These are phyloP conservation scores for Mediolabrus comicus DNA, from an alignment of 108 stramenopile species.

Conservation along the genomic window DNA sequence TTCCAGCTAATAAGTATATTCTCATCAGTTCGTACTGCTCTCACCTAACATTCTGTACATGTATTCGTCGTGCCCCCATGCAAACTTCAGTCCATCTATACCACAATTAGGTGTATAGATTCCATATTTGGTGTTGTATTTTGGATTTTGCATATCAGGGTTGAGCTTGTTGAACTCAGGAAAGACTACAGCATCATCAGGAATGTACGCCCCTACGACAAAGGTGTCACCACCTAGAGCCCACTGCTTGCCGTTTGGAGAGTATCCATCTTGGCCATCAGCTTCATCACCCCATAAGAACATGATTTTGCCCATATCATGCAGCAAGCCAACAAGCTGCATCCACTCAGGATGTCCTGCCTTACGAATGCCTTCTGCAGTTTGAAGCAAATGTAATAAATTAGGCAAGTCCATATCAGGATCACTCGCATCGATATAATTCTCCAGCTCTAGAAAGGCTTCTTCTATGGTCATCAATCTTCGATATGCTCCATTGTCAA, in stretches of 20 bases:
- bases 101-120: slow-evolving; percentile 75
- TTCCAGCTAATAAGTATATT: too few relatives aligned
- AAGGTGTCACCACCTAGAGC: slow-evolving; percentile 84
- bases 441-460: slow-evolving; percentile 68
- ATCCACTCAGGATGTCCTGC: slow-evolving; percentile 82
- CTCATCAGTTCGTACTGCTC: neutral
- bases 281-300: slow-evolving; percentile 74
- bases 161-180: slow-evolving; percentile 74
- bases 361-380: slow-evolving; percentile 75
- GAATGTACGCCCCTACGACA: slow-evolving; percentile 73
- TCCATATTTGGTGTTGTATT: slow-evolving; percentile 58
- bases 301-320: slow-evolving; percentile 88
- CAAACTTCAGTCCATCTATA: slow-evolving; percentile 60
- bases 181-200: slow-evolving; percentile 67
- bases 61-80: slow-evolving; percentile 86
- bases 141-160: slow-evolving; percentile 68
- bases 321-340: slow-evolving; percentile 71
- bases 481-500: slow-evolving; percentile 28
- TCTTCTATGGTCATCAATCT: slow-evolving; percentile 74
- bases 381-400: slow-evolving; percentile 72
- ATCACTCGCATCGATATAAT: slow-evolving; percentile 79
- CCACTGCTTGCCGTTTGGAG: slow-evolving; percentile 76
- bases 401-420: slow-evolving; percentile 80
- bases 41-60: slow-evolving; percentile 76
- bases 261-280: slow-evolving; percentile 70